A percentile compares a stretch with the other conserved stretches of the same genome.
These are phyloP conservation scores for Collariella sp. DNA, from an alignment of 495 filamentous ascomycete genomes.

Conservation along the genomic window DNA sequence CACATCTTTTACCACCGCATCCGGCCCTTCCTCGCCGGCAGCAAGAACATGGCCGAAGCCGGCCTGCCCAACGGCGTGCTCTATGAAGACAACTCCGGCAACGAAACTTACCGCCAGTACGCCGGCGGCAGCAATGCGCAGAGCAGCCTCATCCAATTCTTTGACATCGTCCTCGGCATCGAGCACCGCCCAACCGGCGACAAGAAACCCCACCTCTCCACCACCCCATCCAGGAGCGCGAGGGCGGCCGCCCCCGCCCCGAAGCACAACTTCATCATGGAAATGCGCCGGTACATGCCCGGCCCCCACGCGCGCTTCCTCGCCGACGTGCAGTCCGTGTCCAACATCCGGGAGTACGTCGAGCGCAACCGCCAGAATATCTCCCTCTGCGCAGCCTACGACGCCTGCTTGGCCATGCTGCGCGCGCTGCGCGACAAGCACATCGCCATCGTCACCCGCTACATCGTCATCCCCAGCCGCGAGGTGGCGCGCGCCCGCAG, in stretches of 20 bases:
- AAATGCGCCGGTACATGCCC: slow-evolving; percentile 97
- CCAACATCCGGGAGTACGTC: slow-evolving; percentile 86
- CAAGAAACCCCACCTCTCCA: slow-evolving; percentile 35
- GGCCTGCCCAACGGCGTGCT: slow-evolving; percentile 79
- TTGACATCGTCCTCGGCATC: slow-evolving; percentile 82
- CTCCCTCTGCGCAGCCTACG: slow-evolving; percentile 69
- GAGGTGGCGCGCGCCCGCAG: slow-evolving; percentile 41
- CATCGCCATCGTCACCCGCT: slow-evolving; percentile 91
- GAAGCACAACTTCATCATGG: slow-evolving; percentile 83
- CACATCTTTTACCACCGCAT: slow-evolving; percentile 91
- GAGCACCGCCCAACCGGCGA: slow-evolving; percentile 90
- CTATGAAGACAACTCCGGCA: slow-evolving; percentile 71
- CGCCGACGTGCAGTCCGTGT: slow-evolving; percentile 63
- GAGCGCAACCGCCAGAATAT: slow-evolving; percentile 52
- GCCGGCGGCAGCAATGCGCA: slow-evolving; percentile 94
- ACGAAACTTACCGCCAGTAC: slow-evolving; percentile 70
- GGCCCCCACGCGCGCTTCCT: slow-evolving; percentile 85
- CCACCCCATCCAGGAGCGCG: slow-evolving; percentile 34
- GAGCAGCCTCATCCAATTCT: slow-evolving; percentile 93
- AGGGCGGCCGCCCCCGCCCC: slow-evolving; percentile 45
- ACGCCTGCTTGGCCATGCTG: slow-evolving; percentile 86
- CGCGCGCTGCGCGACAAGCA: slow-evolving; percentile 87
- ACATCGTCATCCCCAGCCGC: slow-evolving; percentile 69
- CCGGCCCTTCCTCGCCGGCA: slow-evolving; percentile 86
- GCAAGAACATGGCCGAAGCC: slow-evolving; percentile 93